Evolutionary conservation across 2,329 filamentous ascomycete genomes (phyloP), one percentile per base, ranked within the genome.

Genomic region (Alternaria angustiovoidea): DNA sequence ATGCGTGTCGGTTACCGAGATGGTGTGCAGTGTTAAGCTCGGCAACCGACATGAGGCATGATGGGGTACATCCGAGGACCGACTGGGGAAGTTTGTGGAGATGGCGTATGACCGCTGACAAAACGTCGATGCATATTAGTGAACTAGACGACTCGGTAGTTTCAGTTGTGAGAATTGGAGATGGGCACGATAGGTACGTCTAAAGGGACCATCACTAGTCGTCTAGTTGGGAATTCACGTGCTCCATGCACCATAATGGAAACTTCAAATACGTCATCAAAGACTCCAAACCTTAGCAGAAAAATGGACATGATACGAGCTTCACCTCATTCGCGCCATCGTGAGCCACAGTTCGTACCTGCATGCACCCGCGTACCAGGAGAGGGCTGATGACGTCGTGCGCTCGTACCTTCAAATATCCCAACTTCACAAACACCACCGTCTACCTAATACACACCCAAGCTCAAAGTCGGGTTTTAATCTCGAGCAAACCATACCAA

Each of bases 341-440:
- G 7, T 22, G 42, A 32, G 30, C 42, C 42, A 57, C 34, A 34
- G 22, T 38, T 26, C 32, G 47, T 43, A 38, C 54, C 48, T 61
- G 46, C 42, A 61, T 42, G 47, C 57, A 30, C 24, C 28, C 39
- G 5, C 14, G 49, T 34, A 58, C 42, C 51, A 48, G 48, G 38
- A 38, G n/a, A 38, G 46, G 26, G 54, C 58, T 51, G 61, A 74
- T 74, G 71, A 71, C 71, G 71, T 74, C 69, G 69, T 65, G 46
- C 43, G 42, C 57, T 48, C 64, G 63, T 60, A 63, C 58, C 61
- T 42, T 43, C 53, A 62, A 49, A 42, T 60, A 32, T 36, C 24
- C 59, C 49, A 56, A 32, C 54, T 39, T 46, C 52, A 60, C 11
- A 38, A 38, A 7, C 16, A 38, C 34, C 34, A 38, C 34, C 34